Evolutionary conservation across 139 green algal species (phyloP).

Genomic region (Chlamydomonas sp.): DNA sequence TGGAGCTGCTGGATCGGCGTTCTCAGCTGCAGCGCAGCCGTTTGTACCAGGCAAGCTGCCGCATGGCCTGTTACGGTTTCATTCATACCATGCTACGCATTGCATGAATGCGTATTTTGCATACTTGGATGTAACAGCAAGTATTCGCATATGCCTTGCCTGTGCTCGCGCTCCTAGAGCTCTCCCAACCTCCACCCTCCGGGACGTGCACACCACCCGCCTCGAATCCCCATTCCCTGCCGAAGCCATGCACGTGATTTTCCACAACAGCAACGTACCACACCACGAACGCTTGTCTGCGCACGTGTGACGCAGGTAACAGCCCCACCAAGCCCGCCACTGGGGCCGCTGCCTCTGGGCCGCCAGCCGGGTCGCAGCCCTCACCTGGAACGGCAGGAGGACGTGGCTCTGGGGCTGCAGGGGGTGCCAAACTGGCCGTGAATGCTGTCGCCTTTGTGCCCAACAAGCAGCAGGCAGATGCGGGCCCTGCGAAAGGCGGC

Average conservation of each 20-base stretch:
- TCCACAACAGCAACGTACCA: no score
- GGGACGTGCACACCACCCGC: no score
- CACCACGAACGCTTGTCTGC: no score
- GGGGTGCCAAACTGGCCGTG: background rate
- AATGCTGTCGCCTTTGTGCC: constrained; percentile 13
- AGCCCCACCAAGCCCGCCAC: no score
- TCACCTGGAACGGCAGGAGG: no score
- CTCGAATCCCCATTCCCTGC: no score
- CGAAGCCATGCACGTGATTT: no score
- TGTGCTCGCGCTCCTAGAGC: background rate
- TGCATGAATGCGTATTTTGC: background rate
- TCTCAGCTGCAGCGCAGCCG: constrained; percentile 1
- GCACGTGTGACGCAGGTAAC: no score
- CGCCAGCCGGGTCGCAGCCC: no score
- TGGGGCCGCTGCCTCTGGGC: no score
- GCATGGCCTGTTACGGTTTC: background rate
- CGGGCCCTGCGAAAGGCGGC: background rate
- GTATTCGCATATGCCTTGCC: background rate
- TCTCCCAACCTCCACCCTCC: background rate
- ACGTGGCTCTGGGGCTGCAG: background rate
- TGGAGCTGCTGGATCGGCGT: no score
- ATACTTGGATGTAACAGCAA: background rate
- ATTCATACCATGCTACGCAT: background rate
- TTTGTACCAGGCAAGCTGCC: constrained; percentile 20
- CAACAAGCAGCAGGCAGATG: background rate